These are phyloP conservation scores for Trametes punicea DNA, from an alignment of 768 basidiomycete species.

Conservation along the genomic window DNA sequence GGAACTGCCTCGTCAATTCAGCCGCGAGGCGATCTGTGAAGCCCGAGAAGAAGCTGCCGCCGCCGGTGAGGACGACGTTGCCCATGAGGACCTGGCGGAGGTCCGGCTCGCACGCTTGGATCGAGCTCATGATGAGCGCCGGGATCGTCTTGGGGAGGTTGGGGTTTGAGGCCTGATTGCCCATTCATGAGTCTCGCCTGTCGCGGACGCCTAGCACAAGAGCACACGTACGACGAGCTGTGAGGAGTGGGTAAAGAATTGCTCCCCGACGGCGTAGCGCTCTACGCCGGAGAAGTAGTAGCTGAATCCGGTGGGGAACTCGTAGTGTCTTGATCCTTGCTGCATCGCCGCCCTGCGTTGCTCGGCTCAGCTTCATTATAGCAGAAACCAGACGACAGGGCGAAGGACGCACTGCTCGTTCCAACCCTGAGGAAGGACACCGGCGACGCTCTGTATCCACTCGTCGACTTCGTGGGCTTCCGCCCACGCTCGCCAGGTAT, in stretches of 20 bases:
- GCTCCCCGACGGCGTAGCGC: slow-evolving; percentile 81
- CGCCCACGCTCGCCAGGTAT: slow-evolving; percentile 79
- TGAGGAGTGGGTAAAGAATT: slow-evolving; percentile 74
- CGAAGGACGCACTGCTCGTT: slow-evolving; percentile 71
- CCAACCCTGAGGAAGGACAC: slow-evolving; percentile 84
- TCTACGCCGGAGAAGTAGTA: slow-evolving; percentile 71
- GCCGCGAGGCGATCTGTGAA: slow-evolving; percentile 77
- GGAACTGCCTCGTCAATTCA: slow-evolving; percentile 73
- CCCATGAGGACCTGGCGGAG: slow-evolving; percentile 85
- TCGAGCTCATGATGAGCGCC: slow-evolving; percentile 69
- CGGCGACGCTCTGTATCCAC: slow-evolving; percentile 87
- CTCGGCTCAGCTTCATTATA: neutral
- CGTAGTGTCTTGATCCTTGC: slow-evolving; percentile 69
- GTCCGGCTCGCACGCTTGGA: slow-evolving; percentile 88
- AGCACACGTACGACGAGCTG: slow-evolving; percentile 28
- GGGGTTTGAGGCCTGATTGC: slow-evolving; percentile 48
- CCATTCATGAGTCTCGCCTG: neutral
- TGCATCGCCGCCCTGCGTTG: slow-evolving; percentile 54
- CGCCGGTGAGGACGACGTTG: slow-evolving; percentile 96
- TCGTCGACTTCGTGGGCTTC: slow-evolving; percentile 84
- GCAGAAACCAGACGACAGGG: neutral
- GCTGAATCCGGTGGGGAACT: slow-evolving; percentile 94
- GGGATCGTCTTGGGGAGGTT: slow-evolving; percentile 75
- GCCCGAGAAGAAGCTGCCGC: slow-evolving; percentile 83
- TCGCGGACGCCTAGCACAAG: neutral